phyloP scores from a whole-genome alignment of 2,329 filamentous ascomycete species.

The Diaporthe capsici region DNA sequence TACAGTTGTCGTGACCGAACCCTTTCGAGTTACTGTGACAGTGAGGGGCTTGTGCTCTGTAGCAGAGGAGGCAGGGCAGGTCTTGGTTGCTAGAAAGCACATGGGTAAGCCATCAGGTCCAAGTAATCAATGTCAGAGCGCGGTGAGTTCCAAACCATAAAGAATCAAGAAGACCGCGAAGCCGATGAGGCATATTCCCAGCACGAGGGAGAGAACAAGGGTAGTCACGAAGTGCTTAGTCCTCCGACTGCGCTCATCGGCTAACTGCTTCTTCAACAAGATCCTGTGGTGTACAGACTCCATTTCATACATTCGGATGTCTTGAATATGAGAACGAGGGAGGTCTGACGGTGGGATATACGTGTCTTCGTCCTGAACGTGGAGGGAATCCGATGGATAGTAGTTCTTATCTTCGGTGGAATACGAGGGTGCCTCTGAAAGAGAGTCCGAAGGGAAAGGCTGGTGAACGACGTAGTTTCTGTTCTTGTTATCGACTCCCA shows the following conservation, averaged over 20 bases:
- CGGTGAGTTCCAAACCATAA: background rate
- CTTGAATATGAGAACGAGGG: background rate
- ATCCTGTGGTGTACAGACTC: background rate
- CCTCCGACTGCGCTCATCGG: constrained; percentile 3
- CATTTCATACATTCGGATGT: background rate
- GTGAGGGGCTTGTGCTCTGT: background rate
- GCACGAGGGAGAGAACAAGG: background rate
- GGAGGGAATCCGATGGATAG: background rate
- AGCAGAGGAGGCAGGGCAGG: background rate
- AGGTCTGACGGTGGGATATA: background rate
- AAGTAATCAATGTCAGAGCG: too few species aligned
- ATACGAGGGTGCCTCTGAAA: background rate
- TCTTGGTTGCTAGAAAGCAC: background rate
- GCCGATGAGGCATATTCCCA: constrained; percentile 6
- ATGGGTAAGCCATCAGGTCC: background rate
- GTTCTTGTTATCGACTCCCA: background rate
- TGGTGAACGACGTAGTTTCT: background rate
- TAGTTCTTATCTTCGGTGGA: background rate
- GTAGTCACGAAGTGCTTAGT: background rate
- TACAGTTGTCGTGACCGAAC: background rate
- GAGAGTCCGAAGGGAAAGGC: background rate
- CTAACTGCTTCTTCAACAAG: background rate
- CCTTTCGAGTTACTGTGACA: background rate
- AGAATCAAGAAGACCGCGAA: background rate
- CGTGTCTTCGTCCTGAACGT: background rate